Evolutionary conservation across 1,139 yeast species (phyloP), one percentile per base, ranked within the genome.

Genomic region (Candida frijolesensis): DNA sequence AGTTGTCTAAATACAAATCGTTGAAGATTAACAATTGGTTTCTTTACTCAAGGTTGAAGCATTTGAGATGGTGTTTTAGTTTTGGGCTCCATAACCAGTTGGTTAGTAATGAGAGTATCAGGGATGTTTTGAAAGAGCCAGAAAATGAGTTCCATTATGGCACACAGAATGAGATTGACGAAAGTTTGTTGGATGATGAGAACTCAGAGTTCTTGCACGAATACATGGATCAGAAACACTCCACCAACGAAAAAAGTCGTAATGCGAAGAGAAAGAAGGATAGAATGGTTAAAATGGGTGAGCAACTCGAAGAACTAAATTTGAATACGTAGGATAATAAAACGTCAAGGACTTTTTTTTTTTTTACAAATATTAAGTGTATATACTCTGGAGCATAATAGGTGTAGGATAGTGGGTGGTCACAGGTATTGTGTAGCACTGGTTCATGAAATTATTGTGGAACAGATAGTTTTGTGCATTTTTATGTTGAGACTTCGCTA

Each of bases 61-160:
- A 81, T 55, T 73, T 87, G 61, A 82, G 82, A 60, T 87, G 90
- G 87, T 76, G 85, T n/a, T 85, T 83, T 60, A 85, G 88, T 41
- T 79, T 82, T 39, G 89, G 89, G 1, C 76, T 86, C 15, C 87
- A 84, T 57, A 75, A 74, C 53, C 90, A 87, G 60, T 73, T 82
- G 51, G 83, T 79, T 27, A 72, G 75, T 51, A 84, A 81, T 61
- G 74, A 74, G 7, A 70, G 66, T 27, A 68, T 83, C 9, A 62
- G 73, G 45, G 78, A 74, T 35, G 65, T 80, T 29, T 67, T 80
- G 55, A 71, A 67, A 52, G 80, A 75, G 48, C 78, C 78, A 15
- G 68, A 66, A 14, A 59, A 70, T 33, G 71, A 66, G 30, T 75
- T 62, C 51, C 68, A 68, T 62, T 71, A 71, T 57, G 70, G 70